Base-by-base conservation (phyloP, 2,329 filamentous ascomycete genomes). In the Pseudohalonectria lignicola region DNA sequence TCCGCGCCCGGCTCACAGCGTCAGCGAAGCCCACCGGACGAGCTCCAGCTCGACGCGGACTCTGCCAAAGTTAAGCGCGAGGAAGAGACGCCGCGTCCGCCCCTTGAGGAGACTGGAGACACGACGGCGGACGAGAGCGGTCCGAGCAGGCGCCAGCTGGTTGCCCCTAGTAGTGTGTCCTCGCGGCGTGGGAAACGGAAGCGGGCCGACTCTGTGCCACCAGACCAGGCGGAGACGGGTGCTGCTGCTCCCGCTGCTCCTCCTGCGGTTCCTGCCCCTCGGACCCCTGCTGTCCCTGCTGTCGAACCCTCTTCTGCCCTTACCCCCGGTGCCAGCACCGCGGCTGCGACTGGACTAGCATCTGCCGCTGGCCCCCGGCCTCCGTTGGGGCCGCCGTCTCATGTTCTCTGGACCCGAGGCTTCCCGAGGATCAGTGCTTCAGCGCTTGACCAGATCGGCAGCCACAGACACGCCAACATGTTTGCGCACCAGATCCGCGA, bases 401-500 rank as follows among this genome's bases (percentile, higher is more conserved):
- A 85, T 41, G 82, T 88, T 5, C 66, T 84, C 30, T 84, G 82
- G 66, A 86, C 83, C 12, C 77, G 83, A 34, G 80, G 81, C 34
- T 81, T 90, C 50, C 74, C 80, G 26, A 78, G 81, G 47, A 83
- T 86, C 12, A 81, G 79, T 23, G 74, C 73, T 4, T 79, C 80
- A 4, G 78, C 84, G 11, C 67, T 88, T 45, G 83, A 87, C 52
- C 79, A 86, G 49, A 83, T 88, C 42, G 75, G 77, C 18, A 82
- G 78, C 38, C 83, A 88, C 54, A 80, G 82, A 25, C 76, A 83
- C 47, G 84, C 82, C 33, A 86, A 84, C 47, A 85, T 86, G 59
- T 90, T 90, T 52, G 79, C 81, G 20, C 79, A 79, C 39, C 79
- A 81, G 2, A 71, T 90, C 35, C 80, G 82, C 10, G 81, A 86